These are phyloP conservation scores for Xylaria sp. DNA, from an alignment of 495 filamentous ascomycete species.

Conservation along the genomic window DNA sequence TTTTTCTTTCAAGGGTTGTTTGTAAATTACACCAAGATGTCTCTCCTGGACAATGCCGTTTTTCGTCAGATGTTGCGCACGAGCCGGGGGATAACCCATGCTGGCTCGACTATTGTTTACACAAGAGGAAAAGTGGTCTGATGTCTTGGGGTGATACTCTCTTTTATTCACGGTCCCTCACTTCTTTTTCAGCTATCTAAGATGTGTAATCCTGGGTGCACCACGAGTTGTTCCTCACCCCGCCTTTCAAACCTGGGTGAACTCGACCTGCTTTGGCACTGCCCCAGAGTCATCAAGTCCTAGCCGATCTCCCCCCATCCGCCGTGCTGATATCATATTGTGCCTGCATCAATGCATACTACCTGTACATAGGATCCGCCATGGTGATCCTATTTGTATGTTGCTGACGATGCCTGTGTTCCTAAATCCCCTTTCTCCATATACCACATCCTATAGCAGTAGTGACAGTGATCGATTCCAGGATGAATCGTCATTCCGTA, in stretches of 20 bases:
- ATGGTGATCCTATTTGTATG: not conserved
- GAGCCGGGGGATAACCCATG: constrained; percentile 1
- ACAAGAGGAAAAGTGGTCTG: not conserved
- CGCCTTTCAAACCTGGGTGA: not conserved
- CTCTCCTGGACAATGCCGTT: not conserved
- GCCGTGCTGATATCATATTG: not conserved
- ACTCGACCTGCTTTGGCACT: not conserved
- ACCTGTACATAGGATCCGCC: not conserved
- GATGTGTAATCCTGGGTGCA: not conserved
- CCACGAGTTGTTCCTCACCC: not conserved
- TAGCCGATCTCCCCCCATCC: too few species aligned
- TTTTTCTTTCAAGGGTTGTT: not conserved
- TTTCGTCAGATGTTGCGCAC: constrained; percentile 11
- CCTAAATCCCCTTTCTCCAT: not conserved
- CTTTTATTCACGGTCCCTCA: not conserved
- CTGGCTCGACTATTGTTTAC: not conserved
- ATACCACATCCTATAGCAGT: constrained; percentile 1
- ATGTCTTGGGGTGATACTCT: constrained; percentile 9
- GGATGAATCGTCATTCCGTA: constrained; percentile 11
- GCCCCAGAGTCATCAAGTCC: not conserved
- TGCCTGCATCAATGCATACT: not conserved
- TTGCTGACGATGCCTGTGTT: not conserved
- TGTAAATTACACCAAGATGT: not conserved
- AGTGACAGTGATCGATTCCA: not conserved
- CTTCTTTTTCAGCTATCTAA: not conserved